Evolutionary conservation across 2,329 filamentous ascomycete species (phyloP), one percentile per base, ranked within the genome.

Genomic region (Fusarium marasasianum): DNA sequence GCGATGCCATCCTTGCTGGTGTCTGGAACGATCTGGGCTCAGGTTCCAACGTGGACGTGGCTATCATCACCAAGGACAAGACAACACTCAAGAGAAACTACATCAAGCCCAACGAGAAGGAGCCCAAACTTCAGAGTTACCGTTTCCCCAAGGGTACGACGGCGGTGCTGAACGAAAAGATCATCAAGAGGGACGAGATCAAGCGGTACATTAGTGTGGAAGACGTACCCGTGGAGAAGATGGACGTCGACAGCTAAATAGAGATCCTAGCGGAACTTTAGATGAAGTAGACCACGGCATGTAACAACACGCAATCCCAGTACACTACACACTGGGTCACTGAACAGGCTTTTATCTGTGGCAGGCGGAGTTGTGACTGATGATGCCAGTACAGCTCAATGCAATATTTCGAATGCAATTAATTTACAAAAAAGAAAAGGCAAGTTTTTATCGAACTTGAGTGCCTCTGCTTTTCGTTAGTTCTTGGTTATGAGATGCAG

Each of bases 21-120:
- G 97, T 99, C 85, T 99, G 96, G 88, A 99, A 99, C 88, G 96
- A 99, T 85, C 83, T 99, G 82, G 96, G 96, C 20, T 98, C 95
- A 8, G 96, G 96, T 79, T 97, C 94, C 82, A 99, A 99, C 82
- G 96, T 99, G 66, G 97, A 99, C 81, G 93, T 99, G 40, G 96
- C 95, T 74, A 90, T 99, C 79, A 99, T 99, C 82, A 97, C 96
- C 71, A 90, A 92, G 79, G 95, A 98, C 79, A 98, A 98, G 91
- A 98, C 96, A 35, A 96, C 94, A 35, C 85, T 99, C 81, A 89
- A 97, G 89, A 90, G 96, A 80, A 98, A 98, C 86, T 96, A 93
- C 87, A 93, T 97, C 83, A 96, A 89, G 82, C 96, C 96, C 67
- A 99, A 99, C 84, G 91, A 95, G 87, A 91, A 97, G 82, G 93